Conservation (phyloP, 768 basidiomycete genomes). For the Xerocomus spinulosus region DNA sequence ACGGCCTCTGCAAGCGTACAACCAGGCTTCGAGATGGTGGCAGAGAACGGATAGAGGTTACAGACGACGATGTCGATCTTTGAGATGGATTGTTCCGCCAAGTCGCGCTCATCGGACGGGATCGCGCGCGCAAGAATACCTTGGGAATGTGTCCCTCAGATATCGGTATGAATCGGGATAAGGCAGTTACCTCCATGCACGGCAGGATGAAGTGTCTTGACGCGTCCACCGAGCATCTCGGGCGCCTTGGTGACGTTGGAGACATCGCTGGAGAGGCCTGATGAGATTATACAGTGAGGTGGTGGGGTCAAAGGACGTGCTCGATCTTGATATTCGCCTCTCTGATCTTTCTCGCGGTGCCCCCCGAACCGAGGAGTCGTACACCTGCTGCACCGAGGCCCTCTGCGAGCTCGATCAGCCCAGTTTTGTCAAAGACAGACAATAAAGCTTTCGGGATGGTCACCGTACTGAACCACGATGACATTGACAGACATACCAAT, state of each 20-base stretch:
- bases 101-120: conserved; percentile 84
- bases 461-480: background rate
- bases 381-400: conserved; percentile 81
- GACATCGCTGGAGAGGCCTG: conserved; percentile 66
- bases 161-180: background rate
- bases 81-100: conserved; percentile 77
- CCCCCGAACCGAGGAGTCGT: conserved; percentile 89
- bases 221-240: conserved; percentile 97
- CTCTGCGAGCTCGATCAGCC: conserved; percentile 82
- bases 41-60: conserved; percentile 97
- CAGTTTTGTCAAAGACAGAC: conserved; percentile 95
- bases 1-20: conserved; percentile 91
- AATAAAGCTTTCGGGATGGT: conserved; percentile 59
- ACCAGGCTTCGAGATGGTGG: conserved; percentile 81
- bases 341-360: conserved; percentile 96
- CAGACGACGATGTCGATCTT: conserved; percentile 97
- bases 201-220: conserved; percentile 96
- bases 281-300: conserved; percentile 7
- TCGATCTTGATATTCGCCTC: conserved; percentile 88
- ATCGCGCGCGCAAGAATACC: conserved; percentile 94
- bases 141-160: conserved; percentile 28
- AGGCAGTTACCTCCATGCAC: conserved; percentile 82
- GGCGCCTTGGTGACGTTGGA: conserved; percentile 96
- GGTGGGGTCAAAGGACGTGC: conserved; percentile 47
- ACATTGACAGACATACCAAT: conserved; percentile 21